Base-by-base conservation (phyloP, 2,329 filamentous ascomycete species). In the Chaetomium olivaceum region DNA sequence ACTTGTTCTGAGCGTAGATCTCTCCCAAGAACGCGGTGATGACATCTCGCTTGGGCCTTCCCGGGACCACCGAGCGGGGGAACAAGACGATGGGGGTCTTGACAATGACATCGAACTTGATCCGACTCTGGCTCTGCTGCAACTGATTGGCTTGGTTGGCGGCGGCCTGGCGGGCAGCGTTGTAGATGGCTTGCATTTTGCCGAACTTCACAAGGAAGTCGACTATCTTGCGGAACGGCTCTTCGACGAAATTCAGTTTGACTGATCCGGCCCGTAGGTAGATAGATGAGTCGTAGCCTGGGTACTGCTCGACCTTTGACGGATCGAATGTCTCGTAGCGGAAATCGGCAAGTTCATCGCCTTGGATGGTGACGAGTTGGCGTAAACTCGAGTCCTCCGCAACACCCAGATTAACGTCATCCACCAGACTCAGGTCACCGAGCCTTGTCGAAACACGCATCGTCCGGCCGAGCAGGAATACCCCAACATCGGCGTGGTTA, bases 141-240 rank as follows among this genome's bases (percentile, higher is more conserved):
- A 99, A 87, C 74, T 97, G 93, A 65, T 87, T 96, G 11, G 95
- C 96, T 76, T 97, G 93, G 68, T 91, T 94, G 48, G 95, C 92
- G 2, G 96, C 95, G 48, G 94, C 96, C 77, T 97, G 92, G 39
- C 96, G 88, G 14, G 96, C 95, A 51, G 95, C 94, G 74, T 99
- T 99, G 82, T 97, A 99, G 61, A 99, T 91, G 25, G 95, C 94
- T 78, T 99, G 95, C 95, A 99, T 99, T 79, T 96, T 97, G 67
- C 96, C 95, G 76, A 99, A 99, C 74, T 99, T 99, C 76, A 99
- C 93, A 52, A 96, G 83, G 77, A 99, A 99, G 71, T 96, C 92
- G 77, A 99, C 92, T 69, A 99, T 98, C 79, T 98, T 98, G 61
- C 95, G 88, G 82, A 98, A 97, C 0, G 95, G 95, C 76, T 99